These are phyloP conservation scores for Chalara sp. DNA, from an alignment of 2,329 filamentous ascomycete genomes.

Conservation along the genomic window DNA sequence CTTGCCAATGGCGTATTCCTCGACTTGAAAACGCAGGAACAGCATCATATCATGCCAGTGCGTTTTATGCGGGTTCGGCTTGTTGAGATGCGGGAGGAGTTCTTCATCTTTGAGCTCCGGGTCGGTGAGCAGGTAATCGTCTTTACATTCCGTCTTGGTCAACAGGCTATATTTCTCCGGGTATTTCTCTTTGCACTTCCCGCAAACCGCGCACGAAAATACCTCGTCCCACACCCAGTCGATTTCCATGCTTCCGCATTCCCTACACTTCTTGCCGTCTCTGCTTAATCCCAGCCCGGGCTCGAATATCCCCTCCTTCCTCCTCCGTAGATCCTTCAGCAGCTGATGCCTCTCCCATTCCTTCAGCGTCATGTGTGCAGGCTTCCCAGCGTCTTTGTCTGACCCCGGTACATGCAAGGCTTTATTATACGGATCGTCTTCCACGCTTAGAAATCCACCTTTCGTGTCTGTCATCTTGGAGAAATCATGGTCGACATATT, in stretches of 20 bases:
- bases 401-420: conserved; percentile 50
- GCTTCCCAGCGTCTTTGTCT: conserved; percentile 53
- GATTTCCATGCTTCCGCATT: conserved; percentile 80
- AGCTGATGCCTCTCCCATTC: conserved; percentile 88
- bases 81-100: conserved; percentile 78
- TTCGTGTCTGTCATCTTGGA: conserved; percentile 98
- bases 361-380: conserved; percentile 78
- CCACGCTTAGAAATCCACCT: conserved; percentile 83
- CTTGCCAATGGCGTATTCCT: conserved; percentile 80
- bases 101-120: conserved; percentile 86
- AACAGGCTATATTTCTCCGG: conserved; percentile 92
- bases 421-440: conserved; percentile 87
- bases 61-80: conserved; percentile 90
- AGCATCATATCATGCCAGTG: conserved; percentile 99
- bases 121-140: conserved; percentile 93
- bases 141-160: conserved; percentile 92
- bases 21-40: conserved; percentile 87
- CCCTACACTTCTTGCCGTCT: conserved; percentile 66
- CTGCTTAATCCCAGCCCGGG: conserved; percentile 73
- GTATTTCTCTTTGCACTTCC: conserved; percentile 76
- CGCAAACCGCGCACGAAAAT: conserved; percentile 70
- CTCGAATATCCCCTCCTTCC: conserved; percentile 78
- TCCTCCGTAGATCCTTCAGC: conserved; percentile 62
- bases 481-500: conserved; percentile 97
- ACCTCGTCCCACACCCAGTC: conserved; percentile 93